Evolutionary conservation across 2,329 filamentous ascomycete genomes (phyloP).

Genomic region (Ceratocystis colombiana): DNA sequence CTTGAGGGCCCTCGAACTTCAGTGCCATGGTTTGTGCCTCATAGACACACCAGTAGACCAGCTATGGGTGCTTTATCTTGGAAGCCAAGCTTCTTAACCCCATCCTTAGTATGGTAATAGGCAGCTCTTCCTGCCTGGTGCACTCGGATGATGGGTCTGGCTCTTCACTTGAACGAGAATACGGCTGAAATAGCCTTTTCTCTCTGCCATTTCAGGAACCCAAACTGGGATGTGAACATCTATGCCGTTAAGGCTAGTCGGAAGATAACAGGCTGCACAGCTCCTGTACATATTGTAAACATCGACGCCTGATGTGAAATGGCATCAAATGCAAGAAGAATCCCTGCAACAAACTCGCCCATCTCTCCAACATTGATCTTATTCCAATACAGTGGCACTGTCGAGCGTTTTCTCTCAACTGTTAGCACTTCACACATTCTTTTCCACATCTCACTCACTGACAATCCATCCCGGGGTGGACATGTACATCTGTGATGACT

Average conservation of each 20-base stretch:
- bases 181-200: not conserved
- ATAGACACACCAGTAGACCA: not conserved
- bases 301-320: not conserved
- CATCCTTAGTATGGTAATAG: not conserved
- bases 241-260: not conserved
- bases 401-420: no score
- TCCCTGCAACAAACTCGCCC: not conserved
- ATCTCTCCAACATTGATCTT: not conserved
- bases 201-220: not conserved
- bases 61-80: not conserved
- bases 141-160: not conserved
- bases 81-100: not conserved
- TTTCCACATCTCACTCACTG: no score
- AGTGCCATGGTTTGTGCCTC: not conserved
- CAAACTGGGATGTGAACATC: not conserved
- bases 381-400: not conserved
- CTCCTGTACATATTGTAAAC: not conserved
- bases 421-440: no score
- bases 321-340: not conserved
- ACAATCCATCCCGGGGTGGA: no score
- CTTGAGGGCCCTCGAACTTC: no score
- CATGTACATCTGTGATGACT: no score
- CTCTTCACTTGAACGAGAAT: not conserved
- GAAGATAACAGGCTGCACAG: not conserved
- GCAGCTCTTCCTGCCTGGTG: not conserved